phyloP scores from a whole-genome alignment of 2,329 filamentous ascomycete genomes.

The Teratosphaeria epicoccoides region DNA sequence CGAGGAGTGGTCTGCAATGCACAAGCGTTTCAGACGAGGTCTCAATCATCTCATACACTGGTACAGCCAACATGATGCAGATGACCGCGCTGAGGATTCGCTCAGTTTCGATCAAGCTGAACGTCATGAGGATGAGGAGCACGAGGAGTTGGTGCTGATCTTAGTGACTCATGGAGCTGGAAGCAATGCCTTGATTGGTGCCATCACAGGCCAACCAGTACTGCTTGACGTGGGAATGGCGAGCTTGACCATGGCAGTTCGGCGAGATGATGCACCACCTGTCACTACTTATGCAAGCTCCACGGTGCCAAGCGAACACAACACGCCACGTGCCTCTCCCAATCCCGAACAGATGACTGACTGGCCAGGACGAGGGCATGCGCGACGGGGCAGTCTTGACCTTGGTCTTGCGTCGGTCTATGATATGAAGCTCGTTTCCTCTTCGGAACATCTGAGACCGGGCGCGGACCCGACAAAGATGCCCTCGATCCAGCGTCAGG shows the following conservation, averaged over 20 bases:
- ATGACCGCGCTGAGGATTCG: constrained; percentile 24
- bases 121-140: constrained; percentile 41
- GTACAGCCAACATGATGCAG: constrained; percentile 49
- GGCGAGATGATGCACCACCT: constrained; percentile 36
- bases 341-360: neutral
- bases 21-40: constrained; percentile 73
- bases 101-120: constrained; percentile 26
- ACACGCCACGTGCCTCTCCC: neutral
- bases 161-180: constrained; percentile 91
- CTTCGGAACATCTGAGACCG: constrained; percentile 59
- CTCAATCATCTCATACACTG: constrained; percentile 70
- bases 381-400: constrained; percentile 26
- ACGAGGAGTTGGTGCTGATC: constrained; percentile 67
- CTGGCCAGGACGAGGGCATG: neutral
- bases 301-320: constrained; percentile 2
- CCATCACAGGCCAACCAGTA: constrained; percentile 81
- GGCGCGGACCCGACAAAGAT: constrained; percentile 32
- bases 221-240: constrained; percentile 83
- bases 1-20: constrained; percentile 95
- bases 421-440: constrained; percentile 64
- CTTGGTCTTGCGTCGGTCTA: constrained; percentile 48
- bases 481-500: constrained; percentile 10
- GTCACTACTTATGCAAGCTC: constrained; percentile 9
- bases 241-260: constrained; percentile 78
- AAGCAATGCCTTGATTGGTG: constrained; percentile 89